Evolutionary conservation across 257 asterid species (phyloP), one percentile per base, ranked within the genome.

Genomic region (Solanum chaucha): DNA sequence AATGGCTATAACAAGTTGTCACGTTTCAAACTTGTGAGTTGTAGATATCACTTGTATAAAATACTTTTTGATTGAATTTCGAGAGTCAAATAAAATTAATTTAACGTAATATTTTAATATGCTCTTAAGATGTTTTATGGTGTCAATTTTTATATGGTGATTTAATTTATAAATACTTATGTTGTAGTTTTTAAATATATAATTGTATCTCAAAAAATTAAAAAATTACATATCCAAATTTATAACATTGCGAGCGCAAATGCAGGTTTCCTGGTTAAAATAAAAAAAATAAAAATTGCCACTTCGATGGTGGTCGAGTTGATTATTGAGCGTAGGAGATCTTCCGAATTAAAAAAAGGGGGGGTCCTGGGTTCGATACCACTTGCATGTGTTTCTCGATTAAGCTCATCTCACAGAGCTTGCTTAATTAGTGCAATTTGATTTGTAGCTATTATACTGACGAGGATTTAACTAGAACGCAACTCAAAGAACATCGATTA

Each of bases 221-320:
- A 28, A 70, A 7, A 30, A 4, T 17, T 32, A 4, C 8, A 5
- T 35, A 72, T 20, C 0, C 46, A 72, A 72, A 72, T 72, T 34
- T 4, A 71, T 17, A 1, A 34, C 11, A 68, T 3, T 0, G 2
- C 7, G 1, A 68, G 5, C 1, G 6, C 5, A 14, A 3, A 28
- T 68, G 36, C 5, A 12, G 8, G 1, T 19, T 61, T 24, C 3
- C 14, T 22, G 11, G 13, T 61, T 15, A 51, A 41, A 41, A 41
- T 10, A 4, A 44, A 44, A 44, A 44, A 11, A 44, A 11, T 10
- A 3, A 44, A 41, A 46, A 46, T 46, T 58, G 8, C 8, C 34
- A 10, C 8, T 64, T 64, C 12, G 3, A n/a, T 64, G 71, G 14
- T 61, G 32, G 3, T 5, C 8, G 71, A n/a, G 7, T 64, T 64